Percentiles rank a stretch among this genome's conserved stretches.
Evolutionary conservation across 2,329 filamentous ascomycete species (phyloP).

Genomic region (Phyllachora maydis): DNA sequence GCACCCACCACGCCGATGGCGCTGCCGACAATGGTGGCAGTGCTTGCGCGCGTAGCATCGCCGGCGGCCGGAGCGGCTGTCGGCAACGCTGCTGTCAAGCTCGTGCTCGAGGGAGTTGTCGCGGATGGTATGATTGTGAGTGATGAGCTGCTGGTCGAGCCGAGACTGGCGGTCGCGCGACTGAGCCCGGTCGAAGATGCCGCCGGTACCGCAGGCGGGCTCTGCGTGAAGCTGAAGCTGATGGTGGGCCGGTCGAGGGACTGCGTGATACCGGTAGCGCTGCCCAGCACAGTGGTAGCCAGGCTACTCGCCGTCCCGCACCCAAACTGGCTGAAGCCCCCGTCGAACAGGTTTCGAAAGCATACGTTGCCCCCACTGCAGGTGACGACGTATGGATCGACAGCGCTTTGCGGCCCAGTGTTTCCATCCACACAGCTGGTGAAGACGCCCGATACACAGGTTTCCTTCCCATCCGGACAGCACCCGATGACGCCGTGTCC

Average conservation of each 20-base stretch:
- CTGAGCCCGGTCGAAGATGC: constrained; percentile 18
- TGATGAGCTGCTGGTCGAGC: constrained; percentile 2
- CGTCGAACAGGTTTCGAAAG: constrained; percentile 32
- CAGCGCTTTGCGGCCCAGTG: constrained; percentile 24
- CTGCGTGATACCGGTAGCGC: constrained; percentile 19
- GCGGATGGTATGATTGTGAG: constrained; percentile 1
- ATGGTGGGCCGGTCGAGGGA: constrained; percentile 16
- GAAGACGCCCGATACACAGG: constrained; percentile 33
- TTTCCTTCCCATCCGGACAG: constrained; percentile 26
- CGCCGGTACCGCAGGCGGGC: constrained; percentile 15
- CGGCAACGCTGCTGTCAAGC: constrained; percentile 1
- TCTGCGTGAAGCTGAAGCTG: constrained; percentile 17
- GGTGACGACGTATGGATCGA: constrained; percentile 35
- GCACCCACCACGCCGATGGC: too few species aligned
- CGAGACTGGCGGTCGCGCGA: constrained; percentile 5
- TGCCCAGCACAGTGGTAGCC: constrained; percentile 24
- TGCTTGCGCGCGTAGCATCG: too few species aligned
- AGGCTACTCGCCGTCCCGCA: constrained; percentile 28
- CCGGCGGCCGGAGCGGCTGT: too few species aligned
- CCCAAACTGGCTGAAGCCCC: constrained; percentile 34
- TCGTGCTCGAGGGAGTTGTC: constrained; percentile 1
- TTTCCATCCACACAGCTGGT: constrained; percentile 33
- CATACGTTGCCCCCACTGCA: constrained; percentile 29
- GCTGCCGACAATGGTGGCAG: too few species aligned
- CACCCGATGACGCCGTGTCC: constrained; percentile 29